Percentiles rank a stretch among this genome's conserved stretches.
Evolutionary conservation across 306 rosid species (phyloP).

Genomic region (Datisca glomerata): DNA sequence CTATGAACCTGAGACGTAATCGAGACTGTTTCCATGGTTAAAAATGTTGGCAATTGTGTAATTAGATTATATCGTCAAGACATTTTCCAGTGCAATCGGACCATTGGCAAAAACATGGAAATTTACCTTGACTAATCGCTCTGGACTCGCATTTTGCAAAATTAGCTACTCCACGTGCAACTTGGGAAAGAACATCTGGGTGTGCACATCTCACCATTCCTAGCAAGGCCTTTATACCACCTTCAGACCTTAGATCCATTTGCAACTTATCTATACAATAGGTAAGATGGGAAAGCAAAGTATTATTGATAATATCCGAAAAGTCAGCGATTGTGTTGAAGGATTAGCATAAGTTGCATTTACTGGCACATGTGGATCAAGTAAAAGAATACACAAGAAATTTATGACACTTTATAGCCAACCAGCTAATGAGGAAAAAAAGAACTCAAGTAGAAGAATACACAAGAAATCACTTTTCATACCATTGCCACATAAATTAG

Average conservation of each 20-base stretch:
- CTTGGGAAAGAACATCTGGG: constrained; percentile 97
- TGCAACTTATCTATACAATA: constrained; percentile 55
- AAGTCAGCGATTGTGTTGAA: too few relatives aligned
- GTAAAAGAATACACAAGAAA: background rate
- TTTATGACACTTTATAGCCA: too few relatives aligned
- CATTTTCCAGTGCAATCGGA: too few relatives aligned
- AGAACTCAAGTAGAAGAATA: too few relatives aligned
- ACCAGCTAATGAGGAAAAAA: background rate
- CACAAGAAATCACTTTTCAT: constrained; percentile 17
- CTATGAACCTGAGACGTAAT: too few relatives aligned
- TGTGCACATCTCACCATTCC: constrained; percentile 97
- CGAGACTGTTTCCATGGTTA: too few relatives aligned
- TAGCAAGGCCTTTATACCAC: constrained; percentile 86
- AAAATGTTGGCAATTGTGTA: too few relatives aligned
- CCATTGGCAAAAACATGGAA: constrained; percentile 1
- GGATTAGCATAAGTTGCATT: constrained; percentile 4
- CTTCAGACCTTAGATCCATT: constrained; percentile 73
- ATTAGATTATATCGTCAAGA: too few relatives aligned
- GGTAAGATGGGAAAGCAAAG: constrained; percentile 13
- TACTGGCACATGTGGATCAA: background rate
- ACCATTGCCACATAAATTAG: constrained; percentile 97
- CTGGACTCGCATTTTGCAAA: constrained; percentile 98
- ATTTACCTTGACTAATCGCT: constrained; percentile 70
- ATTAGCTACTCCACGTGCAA: constrained; percentile 95
- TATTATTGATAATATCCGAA: background rate